Base-by-base conservation (phyloP, 768 basidiomycete genomes). In the Lactifluus subvellereus region DNA sequence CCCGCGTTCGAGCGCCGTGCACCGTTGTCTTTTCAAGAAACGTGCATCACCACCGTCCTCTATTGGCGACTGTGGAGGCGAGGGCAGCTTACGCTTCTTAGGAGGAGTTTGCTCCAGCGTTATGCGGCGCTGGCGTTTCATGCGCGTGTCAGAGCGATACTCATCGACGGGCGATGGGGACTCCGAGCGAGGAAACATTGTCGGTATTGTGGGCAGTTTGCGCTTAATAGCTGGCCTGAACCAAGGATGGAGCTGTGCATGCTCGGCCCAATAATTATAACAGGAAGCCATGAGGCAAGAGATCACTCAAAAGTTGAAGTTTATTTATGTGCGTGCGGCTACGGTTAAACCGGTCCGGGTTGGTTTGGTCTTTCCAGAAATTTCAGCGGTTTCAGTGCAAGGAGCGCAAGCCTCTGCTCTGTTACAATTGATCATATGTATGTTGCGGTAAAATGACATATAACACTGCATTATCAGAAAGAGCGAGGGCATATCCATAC, bases 161-260 rank as follows among this genome's bases (percentile, higher is more conserved):
- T 58, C 62, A 33, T 63, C 62, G 47, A 49, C 45, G 0, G 62
- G 57, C 16, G 50, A 63, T 22, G 57, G 47, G 8, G 57, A 54
- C 38, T 54, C 57, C 7, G 52, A 54, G 35, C 47, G 57, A 54
- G 53, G 20, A 6, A 42, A 27, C 57, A 63, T 63, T 20, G 50
- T 14, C 9, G 69, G 61, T 13, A 63, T 63, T 20, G 50, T 14
- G 10, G 69, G 61, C 10, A 61, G 64, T 64, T 75, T 79, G 62
- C 81, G 80, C 66, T 81, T 82, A 69, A 69, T 69, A 0, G 75
- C 70, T 60, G 73, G 72, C 47, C 69, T 69, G 63, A 77, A 77
- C 81, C 80, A 81, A 54, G 80, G 80, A 66, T 82, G 80, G 35
- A 69, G 64, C 18, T 71, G 71, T 42, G 72, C 51, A n/a, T 72